Base-by-base conservation (phyloP, 352 stramenopile genomes). In the Phytophthora meadii region DNA sequence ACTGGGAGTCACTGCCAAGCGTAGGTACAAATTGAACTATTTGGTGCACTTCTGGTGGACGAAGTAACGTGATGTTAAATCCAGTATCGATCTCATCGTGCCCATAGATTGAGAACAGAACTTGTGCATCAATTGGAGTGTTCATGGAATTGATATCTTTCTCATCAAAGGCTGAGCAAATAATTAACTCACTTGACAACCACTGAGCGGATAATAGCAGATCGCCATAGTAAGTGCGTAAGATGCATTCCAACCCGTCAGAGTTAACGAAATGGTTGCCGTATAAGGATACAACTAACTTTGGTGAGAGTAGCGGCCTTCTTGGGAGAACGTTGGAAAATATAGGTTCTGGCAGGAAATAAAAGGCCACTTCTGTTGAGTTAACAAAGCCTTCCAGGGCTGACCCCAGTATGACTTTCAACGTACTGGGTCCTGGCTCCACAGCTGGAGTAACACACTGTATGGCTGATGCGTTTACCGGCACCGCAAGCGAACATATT, bases 11-110 rank as follows among this genome's bases (percentile, higher is more conserved):
- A 22, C 7, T 1, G 47, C 15, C 4, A 22, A 10, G 28, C 8
- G 30, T 36, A n/a, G 22, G 36, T 50, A 11, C 9, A 34, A 70
- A 52, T 1, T 17, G 40, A 14, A 15, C 27, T 34, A 70, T 32
- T 27, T 15, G 28, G 24, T 50, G 61, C 25, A 86, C 42, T 49
- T 84, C 56, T 6, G 77, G 70, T 50, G 51, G 37, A 44, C 17
- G 56, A 28, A 78, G 37, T 8, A 83, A 46, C 0, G 72, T 81
- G 28, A 84, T n/a, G 24, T 86, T 84, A 28, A 81, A 75, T 1
- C 74, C 72, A 7, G 74, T 72, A 7, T 52, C 46, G 8, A 77
- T 47, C 6, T 53, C 28, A 6, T 70, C 72, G 9, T 65, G 15
- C 4, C 50, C 54, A 25, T 68, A 60, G 25, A 59, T 11, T 28